phyloP scores from a whole-genome alignment of 2,329 filamentous ascomycete species.

The Neopestalotiopsis sp. region DNA sequence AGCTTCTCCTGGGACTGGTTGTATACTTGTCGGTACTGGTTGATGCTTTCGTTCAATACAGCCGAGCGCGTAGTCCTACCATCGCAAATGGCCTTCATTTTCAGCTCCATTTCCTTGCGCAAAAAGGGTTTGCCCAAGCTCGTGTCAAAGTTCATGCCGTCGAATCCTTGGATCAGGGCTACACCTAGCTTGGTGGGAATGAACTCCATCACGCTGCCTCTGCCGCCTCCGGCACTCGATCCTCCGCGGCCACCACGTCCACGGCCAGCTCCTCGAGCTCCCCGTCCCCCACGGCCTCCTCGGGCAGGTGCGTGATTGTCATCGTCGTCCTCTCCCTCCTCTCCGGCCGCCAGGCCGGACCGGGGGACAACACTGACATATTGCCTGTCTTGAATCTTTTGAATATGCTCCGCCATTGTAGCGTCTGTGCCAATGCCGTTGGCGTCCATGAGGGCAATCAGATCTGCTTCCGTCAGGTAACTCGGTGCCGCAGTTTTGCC shows the following conservation, averaged over 20 bases:
- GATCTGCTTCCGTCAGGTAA: conserved; percentile 92
- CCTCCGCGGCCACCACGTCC: conserved; percentile 49
- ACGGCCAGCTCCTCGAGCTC: conserved; percentile 55
- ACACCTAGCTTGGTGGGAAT: conserved; percentile 91
- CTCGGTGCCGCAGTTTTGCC: conserved; percentile 86
- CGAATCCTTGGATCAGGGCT: conserved; percentile 91
- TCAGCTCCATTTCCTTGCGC: conserved; percentile 95
- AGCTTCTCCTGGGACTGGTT: conserved; percentile 80
- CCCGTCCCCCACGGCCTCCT: conserved; percentile 52
- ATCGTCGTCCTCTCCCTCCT: conserved; percentile 41
- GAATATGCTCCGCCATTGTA: conserved; percentile 98
- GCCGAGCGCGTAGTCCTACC: conserved; percentile 76
- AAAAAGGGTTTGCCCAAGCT: conserved; percentile 95
- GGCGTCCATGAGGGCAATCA: conserved; percentile 96
- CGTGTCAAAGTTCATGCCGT: conserved; percentile 90
- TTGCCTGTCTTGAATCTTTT: conserved; percentile 88
- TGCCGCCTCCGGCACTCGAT: conserved; percentile 42
- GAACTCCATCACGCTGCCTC: conserved; percentile 76
- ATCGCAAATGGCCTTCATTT: conserved; percentile 96
- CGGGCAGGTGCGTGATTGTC: conserved; percentile 44
- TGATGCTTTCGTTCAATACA: conserved; percentile 82
- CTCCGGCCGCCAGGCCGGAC: conserved; percentile 41
- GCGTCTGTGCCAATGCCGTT: conserved; percentile 98
- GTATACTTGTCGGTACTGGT: conserved; percentile 88
- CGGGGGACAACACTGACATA: conserved; percentile 75